These are phyloP conservation scores for Suillus discolor DNA, from an alignment of 768 basidiomycete species.

Conservation along the genomic window DNA sequence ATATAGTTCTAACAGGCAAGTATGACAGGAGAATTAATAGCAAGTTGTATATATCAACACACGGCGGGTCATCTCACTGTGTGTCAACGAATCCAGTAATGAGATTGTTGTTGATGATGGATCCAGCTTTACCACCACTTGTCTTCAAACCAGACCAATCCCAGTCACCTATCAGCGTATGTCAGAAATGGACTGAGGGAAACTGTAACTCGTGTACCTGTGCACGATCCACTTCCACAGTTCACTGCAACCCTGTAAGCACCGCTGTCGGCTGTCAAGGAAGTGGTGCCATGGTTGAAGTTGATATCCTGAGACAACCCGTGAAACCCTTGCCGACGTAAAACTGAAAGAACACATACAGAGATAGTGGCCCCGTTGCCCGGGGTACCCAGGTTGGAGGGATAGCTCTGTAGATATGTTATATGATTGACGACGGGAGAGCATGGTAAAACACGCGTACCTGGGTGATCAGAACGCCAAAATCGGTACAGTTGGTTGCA, in stretches of 20 bases:
- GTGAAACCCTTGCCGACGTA: neutral
- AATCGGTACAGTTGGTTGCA: slow-evolving; percentile 47
- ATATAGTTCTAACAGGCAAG: too few relatives aligned
- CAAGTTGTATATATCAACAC: too few relatives aligned
- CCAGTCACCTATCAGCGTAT: slow-evolving; percentile 45
- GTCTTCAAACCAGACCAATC: slow-evolving; percentile 49
- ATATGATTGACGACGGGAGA: neutral
- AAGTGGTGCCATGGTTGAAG: slow-evolving; percentile 45
- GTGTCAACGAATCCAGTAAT: slow-evolving; percentile 33
- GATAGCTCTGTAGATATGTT: slow-evolving; percentile 50
- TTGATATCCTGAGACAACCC: slow-evolving; percentile 44
- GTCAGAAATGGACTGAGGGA: slow-evolving; percentile 1
- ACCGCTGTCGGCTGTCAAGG: slow-evolving; percentile 41
- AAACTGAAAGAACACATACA: slow-evolving; percentile 37
- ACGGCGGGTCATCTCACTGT: neutral
- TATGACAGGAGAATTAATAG: too few relatives aligned
- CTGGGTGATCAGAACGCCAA: slow-evolving; percentile 65
- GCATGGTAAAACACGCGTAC: slow-evolving; percentile 23
- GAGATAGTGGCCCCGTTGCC: slow-evolving; percentile 60
- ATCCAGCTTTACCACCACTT: slow-evolving; percentile 47
- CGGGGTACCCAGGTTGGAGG: slow-evolving; percentile 50
- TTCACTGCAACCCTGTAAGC: slow-evolving; percentile 55
- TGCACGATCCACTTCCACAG: slow-evolving; percentile 55
- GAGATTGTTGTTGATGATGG: slow-evolving; percentile 28
- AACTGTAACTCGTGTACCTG: slow-evolving; percentile 34